Evolutionary conservation across 2,329 filamentous ascomycete species (phyloP), one percentile per base, ranked within the genome.

Genomic region (Daldinia sp.): DNA sequence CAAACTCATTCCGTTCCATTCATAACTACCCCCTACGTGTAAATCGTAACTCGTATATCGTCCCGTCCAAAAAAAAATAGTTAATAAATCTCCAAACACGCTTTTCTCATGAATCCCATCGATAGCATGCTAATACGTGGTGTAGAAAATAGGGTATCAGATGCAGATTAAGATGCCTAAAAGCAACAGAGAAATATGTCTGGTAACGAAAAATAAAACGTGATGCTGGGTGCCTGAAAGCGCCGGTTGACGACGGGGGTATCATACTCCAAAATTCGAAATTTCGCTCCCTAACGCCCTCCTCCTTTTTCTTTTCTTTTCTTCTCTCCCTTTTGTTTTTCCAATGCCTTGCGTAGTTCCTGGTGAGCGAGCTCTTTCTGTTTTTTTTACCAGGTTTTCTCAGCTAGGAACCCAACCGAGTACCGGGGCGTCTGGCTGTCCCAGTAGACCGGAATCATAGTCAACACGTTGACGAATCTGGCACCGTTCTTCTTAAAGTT

Each of bases 401-500:
- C 92, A 30, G 92, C 91, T 77, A 94, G 89, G 75, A 97, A 94
- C 3, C 93, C 93, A 28, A 97, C 90, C 57, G 90, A 93, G 76
- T 92, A 94, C 68, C 89, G 89, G 68, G 88, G 87, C 10, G 88
- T 86, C 13, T 86, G 83, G 1, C 86, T 85, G 44, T 92, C 88
- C 86, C 89, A 91, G 1, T 83, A 82, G 37, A 97, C 88, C 0
- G 93, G 93, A 60, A 97, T 92, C 84, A 97, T 93, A n/a, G 91
- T 93, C 59, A 97, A 83, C 12, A 94, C 78, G 73, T 97, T 97
- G 83, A 90, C 90, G 76, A 97, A 97, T 0, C 86, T 85, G 73
- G 93, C 87, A 0, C 94, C 93, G 57, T 92, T 90, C 80, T 93
- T 92, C 70, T 91, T 89, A 78, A 94, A 97, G 77, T 97, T 97